A percentile compares a stretch with the other conserved stretches of the same genome.
phyloP scores from a whole-genome alignment of 176 grass and related monocot genomes.

The Puccinellia tenuiflora region DNA sequence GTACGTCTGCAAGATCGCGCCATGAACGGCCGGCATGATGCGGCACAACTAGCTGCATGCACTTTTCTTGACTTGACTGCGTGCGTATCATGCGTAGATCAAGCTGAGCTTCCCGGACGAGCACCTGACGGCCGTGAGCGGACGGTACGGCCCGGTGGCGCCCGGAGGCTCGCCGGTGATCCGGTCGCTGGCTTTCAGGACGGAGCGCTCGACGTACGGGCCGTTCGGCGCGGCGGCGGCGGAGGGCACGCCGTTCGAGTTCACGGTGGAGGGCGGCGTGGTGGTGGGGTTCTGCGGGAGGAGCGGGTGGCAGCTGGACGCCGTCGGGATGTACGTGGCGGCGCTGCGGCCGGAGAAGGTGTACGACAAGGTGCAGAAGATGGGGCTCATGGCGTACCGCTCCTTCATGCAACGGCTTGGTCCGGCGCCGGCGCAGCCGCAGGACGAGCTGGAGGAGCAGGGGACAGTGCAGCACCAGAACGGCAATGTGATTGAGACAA shows the following conservation, averaged over 20 bases:
- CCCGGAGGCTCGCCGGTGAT: slow-evolving; percentile 28
- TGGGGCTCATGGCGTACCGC: slow-evolving; percentile 28
- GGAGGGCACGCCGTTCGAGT: slow-evolving; percentile 40
- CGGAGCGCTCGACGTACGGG: slow-evolving; percentile 15
- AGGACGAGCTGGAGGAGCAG: not conserved
- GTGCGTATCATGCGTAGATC: not conserved
- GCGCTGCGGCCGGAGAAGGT: slow-evolving; percentile 17
- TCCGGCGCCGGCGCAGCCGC: not conserved
- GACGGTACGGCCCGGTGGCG: slow-evolving; percentile 15
- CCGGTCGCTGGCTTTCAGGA: slow-evolving; percentile 39
- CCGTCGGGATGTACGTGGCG: slow-evolving; percentile 37
- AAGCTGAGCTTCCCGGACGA: slow-evolving; percentile 34
- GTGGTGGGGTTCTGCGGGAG: slow-evolving; percentile 33
- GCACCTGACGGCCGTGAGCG: slow-evolving; percentile 37
- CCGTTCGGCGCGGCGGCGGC: slow-evolving; percentile 16
- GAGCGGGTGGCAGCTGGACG: slow-evolving; percentile 40
- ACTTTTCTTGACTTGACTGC: not conserved
- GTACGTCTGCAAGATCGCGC: not conserved
- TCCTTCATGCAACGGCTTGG: not conserved
- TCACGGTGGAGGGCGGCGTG: slow-evolving; percentile 29
- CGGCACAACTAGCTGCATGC: no score
- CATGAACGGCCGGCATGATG: not conserved
- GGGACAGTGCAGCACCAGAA: not conserved
- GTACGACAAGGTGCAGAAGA: slow-evolving; percentile 15
- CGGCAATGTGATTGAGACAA: not conserved